A percentile compares a stretch with the other conserved stretches of the same genome.
These are phyloP conservation scores for Plasmodiophora brassicae DNA, from an alignment of 208 protist genomes.

Conservation along the genomic window DNA sequence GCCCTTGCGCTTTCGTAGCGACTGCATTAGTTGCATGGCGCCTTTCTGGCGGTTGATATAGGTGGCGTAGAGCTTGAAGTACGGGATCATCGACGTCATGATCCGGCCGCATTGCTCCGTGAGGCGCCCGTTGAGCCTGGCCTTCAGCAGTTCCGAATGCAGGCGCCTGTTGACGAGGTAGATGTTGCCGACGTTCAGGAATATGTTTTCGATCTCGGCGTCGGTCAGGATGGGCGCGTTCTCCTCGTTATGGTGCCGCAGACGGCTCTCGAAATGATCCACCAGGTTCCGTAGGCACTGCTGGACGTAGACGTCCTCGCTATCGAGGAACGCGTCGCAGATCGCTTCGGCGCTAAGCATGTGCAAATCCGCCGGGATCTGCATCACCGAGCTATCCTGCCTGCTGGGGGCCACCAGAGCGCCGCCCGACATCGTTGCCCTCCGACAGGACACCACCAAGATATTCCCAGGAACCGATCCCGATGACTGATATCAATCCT, in stretches of 20 bases:
- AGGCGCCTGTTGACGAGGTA: neutral
- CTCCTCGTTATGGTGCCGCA: neutral
- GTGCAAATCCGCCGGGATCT: neutral
- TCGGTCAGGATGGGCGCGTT: neutral
- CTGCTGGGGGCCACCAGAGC: too few species aligned
- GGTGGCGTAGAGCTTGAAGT: constrained; percentile 30
- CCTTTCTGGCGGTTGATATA: constrained; percentile 17
- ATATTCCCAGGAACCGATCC: too few species aligned
- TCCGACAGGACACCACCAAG: too few species aligned
- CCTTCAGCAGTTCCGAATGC: neutral
- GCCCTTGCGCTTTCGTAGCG: neutral
- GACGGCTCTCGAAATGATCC: constrained; percentile 3
- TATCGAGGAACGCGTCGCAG: neutral
- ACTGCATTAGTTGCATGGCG: neutral
- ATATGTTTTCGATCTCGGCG: constrained; percentile 23
- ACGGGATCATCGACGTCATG: constrained; percentile 21
- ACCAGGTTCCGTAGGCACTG: neutral
- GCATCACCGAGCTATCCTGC: too few species aligned
- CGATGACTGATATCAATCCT: too few species aligned
- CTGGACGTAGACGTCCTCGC: constrained; percentile 19
- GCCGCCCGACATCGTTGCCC: too few species aligned
- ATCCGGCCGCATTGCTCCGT: neutral
- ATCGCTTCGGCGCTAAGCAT: neutral
- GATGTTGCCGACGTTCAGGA: neutral
- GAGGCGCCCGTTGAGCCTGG: neutral